These are phyloP conservation scores for Sporothrix protearum DNA, from an alignment of 2,329 filamentous ascomycete species.

Conservation along the genomic window DNA sequence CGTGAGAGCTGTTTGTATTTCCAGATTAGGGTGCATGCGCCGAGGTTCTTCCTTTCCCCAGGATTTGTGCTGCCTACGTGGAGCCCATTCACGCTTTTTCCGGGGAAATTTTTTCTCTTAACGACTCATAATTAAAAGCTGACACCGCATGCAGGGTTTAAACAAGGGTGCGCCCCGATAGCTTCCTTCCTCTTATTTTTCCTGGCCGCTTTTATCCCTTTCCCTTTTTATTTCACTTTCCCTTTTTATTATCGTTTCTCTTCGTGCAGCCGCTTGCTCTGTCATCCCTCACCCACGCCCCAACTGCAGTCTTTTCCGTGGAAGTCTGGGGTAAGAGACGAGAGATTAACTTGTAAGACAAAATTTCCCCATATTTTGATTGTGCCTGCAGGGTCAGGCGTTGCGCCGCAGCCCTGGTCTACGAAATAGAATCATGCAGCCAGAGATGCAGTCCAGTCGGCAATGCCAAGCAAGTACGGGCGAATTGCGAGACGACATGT, in stretches of 20 bases:
- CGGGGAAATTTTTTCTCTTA: background rate
- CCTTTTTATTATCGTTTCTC: background rate
- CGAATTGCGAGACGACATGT: background rate
- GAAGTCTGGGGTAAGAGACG: background rate
- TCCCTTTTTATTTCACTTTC: background rate
- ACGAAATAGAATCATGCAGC: background rate
- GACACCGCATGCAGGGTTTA: background rate
- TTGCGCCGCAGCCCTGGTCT: background rate
- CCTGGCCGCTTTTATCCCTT: background rate
- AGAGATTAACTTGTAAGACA: background rate
- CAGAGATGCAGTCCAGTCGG: background rate
- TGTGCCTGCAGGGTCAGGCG: background rate
- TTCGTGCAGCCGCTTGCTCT: background rate
- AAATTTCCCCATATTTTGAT: background rate
- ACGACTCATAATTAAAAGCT: background rate
- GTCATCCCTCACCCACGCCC: background rate
- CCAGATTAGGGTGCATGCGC: background rate
- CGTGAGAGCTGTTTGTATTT: background rate
- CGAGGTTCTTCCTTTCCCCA: background rate
- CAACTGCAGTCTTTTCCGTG: background rate
- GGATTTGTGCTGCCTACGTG: background rate
- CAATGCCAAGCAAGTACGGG: background rate
- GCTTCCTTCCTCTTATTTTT: background rate
- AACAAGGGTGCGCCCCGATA: background rate
- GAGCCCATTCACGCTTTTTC: no score